Evolutionary conservation across 1,139 yeast species (phyloP), one percentile per base, ranked within the genome.

Genomic region (Debaryomyces subglobosus): DNA sequence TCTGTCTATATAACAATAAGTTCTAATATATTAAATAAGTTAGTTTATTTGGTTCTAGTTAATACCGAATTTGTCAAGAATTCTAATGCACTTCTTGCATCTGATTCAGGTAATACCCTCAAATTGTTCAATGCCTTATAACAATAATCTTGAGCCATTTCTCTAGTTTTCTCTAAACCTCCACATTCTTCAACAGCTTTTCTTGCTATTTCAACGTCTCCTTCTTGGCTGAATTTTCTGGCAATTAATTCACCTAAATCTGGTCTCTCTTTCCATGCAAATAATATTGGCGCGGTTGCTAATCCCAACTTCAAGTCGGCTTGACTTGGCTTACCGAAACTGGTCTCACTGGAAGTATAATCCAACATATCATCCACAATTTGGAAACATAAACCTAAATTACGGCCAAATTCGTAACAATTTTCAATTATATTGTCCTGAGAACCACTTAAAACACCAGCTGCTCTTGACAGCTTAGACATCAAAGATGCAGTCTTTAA

Each of bases 301-400:
- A 94, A 78, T 0, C 99, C 99, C 43, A 94, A 77, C 65, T 92
- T 85, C 58, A 94, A 78, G 68, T 94, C 99, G 2, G 97, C 98
- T 60, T 92, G 96, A 20, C 96, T 86, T 10, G 99, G 99, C 67
- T 94, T 94, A 36, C 99, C 99, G 51, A 94, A 73, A 45, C 88
- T 82, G 30, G 81, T 80, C 29, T 90, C 91, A 37, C 94, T 84
- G 18, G 90, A 85, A 0, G 97, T 90, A 64, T 89, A 94, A 69
- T 94, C 99, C 57, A 95, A 78, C 86, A 92, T 86, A 67, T 94
- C 99, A 68, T 94, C 99, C 24, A 95, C 96, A 51, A 94, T 81
- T 69, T 94, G 99, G 79, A 94, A 94, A 63, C 98, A 95, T 44
- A 95, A 79, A 0, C 99, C 99, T 50, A 95, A 73, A 67, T 92